phyloP scores from a whole-genome alignment of 129 eudicot genomes.

The Glebionis coronaria region DNA sequence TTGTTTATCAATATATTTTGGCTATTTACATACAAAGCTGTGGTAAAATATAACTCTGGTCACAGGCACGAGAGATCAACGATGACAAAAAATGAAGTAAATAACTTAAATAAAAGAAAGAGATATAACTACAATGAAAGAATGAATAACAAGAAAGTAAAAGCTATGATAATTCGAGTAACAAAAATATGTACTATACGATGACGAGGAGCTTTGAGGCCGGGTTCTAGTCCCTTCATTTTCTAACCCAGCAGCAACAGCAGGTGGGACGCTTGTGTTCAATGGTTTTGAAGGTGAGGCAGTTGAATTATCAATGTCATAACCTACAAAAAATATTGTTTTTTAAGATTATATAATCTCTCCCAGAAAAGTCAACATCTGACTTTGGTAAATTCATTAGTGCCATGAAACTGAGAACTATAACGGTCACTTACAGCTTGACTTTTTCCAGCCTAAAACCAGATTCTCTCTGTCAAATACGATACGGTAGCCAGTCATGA shows the following conservation, averaged over 20 bases:
- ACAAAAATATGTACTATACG: conserved; percentile 11
- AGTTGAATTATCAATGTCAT: conserved; percentile 40
- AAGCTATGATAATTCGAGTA: conserved; percentile 15
- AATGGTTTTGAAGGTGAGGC: conserved; percentile 26
- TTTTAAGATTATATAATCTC: not conserved
- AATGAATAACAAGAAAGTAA: conserved; percentile 32
- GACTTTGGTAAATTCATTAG: not conserved
- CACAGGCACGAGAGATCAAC: not conserved
- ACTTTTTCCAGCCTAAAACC: conserved; percentile 72
- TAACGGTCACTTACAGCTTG: conserved; percentile 52
- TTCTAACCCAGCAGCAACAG: conserved; percentile 54
- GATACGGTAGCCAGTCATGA: conserved; percentile 84
- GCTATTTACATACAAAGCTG: conserved; percentile 24
- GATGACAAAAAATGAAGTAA: not conserved
- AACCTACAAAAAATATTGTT: conserved; percentile 44
- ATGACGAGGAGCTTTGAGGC: conserved; percentile 34
- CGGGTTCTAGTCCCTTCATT: conserved; percentile 20
- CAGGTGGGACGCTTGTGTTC: conserved; percentile 46
- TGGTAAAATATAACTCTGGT: not conserved
- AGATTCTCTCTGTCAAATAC: conserved; percentile 79
- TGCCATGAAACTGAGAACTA: conserved; percentile 5
- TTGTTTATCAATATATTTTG: not conserved
- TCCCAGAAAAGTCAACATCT: conserved; percentile 14
- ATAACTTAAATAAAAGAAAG: conserved; percentile 16
- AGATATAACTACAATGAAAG: conserved; percentile 30